Evolutionary conservation across 2,329 filamentous ascomycete genomes (phyloP).

Genomic region (Camillea tinctor): DNA sequence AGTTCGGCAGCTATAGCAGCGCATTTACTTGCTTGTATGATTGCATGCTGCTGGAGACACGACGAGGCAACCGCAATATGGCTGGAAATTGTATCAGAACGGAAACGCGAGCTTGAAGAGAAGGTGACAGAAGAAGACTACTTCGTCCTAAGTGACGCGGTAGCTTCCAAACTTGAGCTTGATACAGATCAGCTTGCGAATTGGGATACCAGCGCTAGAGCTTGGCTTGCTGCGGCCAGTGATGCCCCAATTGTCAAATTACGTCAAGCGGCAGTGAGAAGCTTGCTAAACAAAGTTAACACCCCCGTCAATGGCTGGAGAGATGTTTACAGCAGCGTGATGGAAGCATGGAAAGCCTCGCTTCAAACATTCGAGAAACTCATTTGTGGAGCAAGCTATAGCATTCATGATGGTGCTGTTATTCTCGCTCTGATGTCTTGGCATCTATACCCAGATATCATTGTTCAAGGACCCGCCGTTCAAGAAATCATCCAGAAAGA

Average conservation of each 20-base stretch:
- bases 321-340: slow-evolving; percentile 9
- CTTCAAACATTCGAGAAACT: slow-evolving; percentile 7
- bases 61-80: slow-evolving; percentile 30
- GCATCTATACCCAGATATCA: slow-evolving; percentile 9
- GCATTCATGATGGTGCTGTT: slow-evolving; percentile 5
- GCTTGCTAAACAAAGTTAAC: slow-evolving; percentile 1
- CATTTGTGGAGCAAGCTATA: slow-evolving; percentile 3
- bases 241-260: slow-evolving; percentile 2
- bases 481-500: slow-evolving; percentile 1
- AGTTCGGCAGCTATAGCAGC: slow-evolving; percentile 25
- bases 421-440: slow-evolving; percentile 3
- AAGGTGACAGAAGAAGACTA: background rate
- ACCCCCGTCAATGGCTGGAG: background rate
- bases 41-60: slow-evolving; percentile 25
- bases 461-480: background rate
- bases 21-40: slow-evolving; percentile 33
- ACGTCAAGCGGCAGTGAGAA: slow-evolving; percentile 1
- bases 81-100: slow-evolving; percentile 24
- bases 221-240: slow-evolving; percentile 8
- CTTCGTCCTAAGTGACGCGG: slow-evolving; percentile 2
- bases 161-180: background rate
- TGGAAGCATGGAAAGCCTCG: slow-evolving; percentile 7
- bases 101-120: slow-evolving; percentile 10
- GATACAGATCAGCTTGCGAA: slow-evolving; percentile 6
- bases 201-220: slow-evolving; percentile 12